These are phyloP conservation scores for Lachancea fermentati DNA, from an alignment of 805 yeast genomes.

Conservation along the genomic window DNA sequence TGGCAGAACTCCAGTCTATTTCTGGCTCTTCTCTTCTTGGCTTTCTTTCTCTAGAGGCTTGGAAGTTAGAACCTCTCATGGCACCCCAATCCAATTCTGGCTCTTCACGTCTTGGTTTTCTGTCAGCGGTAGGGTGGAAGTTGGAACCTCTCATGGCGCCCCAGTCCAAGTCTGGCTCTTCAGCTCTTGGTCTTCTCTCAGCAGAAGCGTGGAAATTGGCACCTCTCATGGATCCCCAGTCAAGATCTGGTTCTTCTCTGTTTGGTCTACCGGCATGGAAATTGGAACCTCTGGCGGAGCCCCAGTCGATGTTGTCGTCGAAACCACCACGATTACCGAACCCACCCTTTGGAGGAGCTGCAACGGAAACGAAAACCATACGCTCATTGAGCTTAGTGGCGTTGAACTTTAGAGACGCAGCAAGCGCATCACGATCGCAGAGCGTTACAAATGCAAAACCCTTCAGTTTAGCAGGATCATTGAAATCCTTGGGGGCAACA, in stretches of 20 bases:
- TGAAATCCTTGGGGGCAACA: conserved; percentile 64
- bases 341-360: conserved; percentile 54
- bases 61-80: conserved; percentile 36
- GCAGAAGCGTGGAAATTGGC: conserved; percentile 32
- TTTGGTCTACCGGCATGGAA: conserved; percentile 25
- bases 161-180: conserved; percentile 32
- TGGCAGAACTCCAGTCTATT: conserved; percentile 39
- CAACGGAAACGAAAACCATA: conserved; percentile 68
- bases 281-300: conserved; percentile 35
- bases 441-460: conserved; percentile 89
- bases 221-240: conserved; percentile 33
- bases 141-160: conserved; percentile 23
- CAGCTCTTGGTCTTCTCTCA: conserved; percentile 27
- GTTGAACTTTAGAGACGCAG: conserved; percentile 61
- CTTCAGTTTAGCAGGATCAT: conserved; percentile 60
- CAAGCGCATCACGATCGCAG: conserved; percentile 70
- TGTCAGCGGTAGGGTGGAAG: conserved; percentile 29
- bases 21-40: conserved; percentile 35
- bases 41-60: conserved; percentile 22
- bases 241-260: conserved; percentile 33
- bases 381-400: conserved; percentile 70
- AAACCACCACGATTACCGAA: conserved; percentile 33
- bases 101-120: conserved; percentile 36
- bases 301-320: conserved; percentile 40
- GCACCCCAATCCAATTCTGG: conserved; percentile 58